Conservation (phyloP, 768 basidiomycete species). For the Amanita pallidorosea region DNA sequence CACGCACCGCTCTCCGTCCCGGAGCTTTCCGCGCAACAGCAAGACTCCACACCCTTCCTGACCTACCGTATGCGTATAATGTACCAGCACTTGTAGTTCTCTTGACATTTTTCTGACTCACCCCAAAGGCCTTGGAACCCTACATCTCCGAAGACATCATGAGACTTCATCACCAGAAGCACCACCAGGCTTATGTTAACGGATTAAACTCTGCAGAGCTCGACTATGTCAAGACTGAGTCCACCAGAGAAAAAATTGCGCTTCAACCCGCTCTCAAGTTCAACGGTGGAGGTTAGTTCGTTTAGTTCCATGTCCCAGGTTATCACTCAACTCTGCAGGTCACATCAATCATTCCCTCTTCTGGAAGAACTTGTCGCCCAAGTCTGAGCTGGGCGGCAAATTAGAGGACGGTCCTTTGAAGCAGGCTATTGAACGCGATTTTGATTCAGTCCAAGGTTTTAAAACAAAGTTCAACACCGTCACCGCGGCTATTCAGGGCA, state of each 20-base stretch:
- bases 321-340: conserved; percentile 28
- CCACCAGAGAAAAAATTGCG: conserved; percentile 66
- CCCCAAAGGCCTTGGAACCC: conserved; percentile 73
- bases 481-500: conserved; percentile 91
- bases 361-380: conserved; percentile 94
- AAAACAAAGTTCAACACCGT: conserved; percentile 80
- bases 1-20: conserved; percentile 32
- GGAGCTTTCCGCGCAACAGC: conserved; percentile 27
- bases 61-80: conserved; percentile 73
- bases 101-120: neutral
- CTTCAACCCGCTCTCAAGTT: conserved; percentile 93
- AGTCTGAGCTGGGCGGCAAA: conserved; percentile 48
- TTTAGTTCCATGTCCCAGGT: neutral
- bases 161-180: conserved; percentile 87
- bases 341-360: conserved; percentile 96
- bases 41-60: conserved; percentile 62
- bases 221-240: conserved; percentile 52
- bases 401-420: conserved; percentile 61
- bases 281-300: conserved; percentile 76
- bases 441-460: conserved; percentile 80
- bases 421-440: conserved; percentile 66
- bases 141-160: conserved; percentile 89
- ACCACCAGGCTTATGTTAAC: conserved; percentile 89
- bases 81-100: conserved; percentile 21
- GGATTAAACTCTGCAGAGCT: conserved; percentile 92